phyloP scores from a whole-genome alignment of 352 stramenopile genomes.

The Phytophthora syringae region DNA sequence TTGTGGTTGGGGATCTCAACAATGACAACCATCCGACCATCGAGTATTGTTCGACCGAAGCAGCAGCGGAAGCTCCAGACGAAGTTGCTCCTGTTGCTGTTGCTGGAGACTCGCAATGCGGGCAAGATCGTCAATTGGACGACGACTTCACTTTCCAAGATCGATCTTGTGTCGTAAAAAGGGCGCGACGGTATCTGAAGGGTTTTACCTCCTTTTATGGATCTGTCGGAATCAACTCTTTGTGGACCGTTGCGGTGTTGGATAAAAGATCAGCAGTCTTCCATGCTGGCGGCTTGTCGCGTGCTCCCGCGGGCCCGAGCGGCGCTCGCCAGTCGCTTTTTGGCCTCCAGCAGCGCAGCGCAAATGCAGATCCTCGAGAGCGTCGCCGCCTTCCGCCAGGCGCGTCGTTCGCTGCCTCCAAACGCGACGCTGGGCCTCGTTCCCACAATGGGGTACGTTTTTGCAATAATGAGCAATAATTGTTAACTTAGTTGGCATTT shows the following conservation, averaged over 20 bases:
- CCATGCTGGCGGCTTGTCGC: conserved; percentile 24
- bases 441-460: conserved; percentile 98
- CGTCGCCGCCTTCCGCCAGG: conserved; percentile 54
- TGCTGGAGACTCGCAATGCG: too few relatives aligned
- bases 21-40: too few relatives aligned
- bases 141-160: conserved; percentile 23
- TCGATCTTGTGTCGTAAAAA: conserved; percentile 1
- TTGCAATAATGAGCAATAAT: too few relatives aligned
- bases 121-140: too few relatives aligned
- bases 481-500: neutral
- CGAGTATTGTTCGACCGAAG: too few relatives aligned
- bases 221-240: too few relatives aligned
- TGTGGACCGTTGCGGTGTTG: conserved; percentile 10
- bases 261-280: conserved; percentile 21
- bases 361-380: conserved; percentile 65
- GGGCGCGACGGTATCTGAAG: neutral
- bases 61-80: too few relatives aligned
- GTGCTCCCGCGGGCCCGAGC: conserved; percentile 4
- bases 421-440: conserved; percentile 94
- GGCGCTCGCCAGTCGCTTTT: conserved; percentile 21
- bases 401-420: conserved; percentile 52
- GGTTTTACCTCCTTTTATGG: too few relatives aligned
- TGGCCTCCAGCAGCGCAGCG: conserved; percentile 13
- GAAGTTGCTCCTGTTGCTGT: too few relatives aligned
- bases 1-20: too few relatives aligned